Evolutionary conservation across 31 red algal genomes (phyloP).

Genomic region (Asparagopsis taxiformis): DNA sequence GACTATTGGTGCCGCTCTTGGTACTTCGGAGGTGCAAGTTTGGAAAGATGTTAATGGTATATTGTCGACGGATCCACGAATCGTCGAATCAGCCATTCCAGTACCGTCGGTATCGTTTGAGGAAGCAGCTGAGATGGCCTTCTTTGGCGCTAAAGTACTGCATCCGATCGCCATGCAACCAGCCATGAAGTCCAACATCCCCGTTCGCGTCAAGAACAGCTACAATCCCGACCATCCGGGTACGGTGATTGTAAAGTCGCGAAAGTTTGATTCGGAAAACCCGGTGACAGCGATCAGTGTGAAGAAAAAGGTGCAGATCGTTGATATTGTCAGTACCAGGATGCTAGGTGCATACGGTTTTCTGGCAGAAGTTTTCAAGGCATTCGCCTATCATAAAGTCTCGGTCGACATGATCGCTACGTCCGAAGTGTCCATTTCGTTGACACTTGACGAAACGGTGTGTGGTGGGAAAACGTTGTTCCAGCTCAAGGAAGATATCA

Average conservation of each 20-base stretch:
- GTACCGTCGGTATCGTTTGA: slow-evolving; percentile 78
- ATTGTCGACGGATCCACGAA: slow-evolving; percentile 89
- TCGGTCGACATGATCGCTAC: slow-evolving; percentile 93
- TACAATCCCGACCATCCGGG: slow-evolving; percentile 93
- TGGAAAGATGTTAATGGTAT: slow-evolving; percentile 99
- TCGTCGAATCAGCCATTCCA: slow-evolving; percentile 75
- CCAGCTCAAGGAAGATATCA: slow-evolving; percentile 67
- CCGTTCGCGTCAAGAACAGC: slow-evolving; percentile 95
- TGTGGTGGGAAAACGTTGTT: slow-evolving; percentile 21
- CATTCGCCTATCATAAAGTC: slow-evolving; percentile 77
- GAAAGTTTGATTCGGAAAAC: slow-evolving; percentile 17
- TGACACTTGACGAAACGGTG: slow-evolving; percentile 82
- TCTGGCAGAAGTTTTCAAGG: slow-evolving; percentile 82
- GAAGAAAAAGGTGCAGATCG: slow-evolving; percentile 83
- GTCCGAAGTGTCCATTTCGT: slow-evolving; percentile 86
- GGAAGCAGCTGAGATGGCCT: slow-evolving; percentile 96
- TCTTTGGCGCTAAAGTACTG: slow-evolving; percentile 95
- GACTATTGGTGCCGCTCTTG: slow-evolving; percentile 83
- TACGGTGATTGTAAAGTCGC: slow-evolving; percentile 72
- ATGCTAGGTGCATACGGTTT: slow-evolving; percentile 98
- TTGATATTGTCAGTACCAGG: slow-evolving; percentile 88
- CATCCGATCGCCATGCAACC: slow-evolving; percentile 97
- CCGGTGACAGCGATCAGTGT: slow-evolving; percentile 92
- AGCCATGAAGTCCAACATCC: slow-evolving; percentile 79
- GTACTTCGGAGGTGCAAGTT: slow-evolving; percentile 87